These are phyloP conservation scores for Podosphaera xanthii DNA, from an alignment of 2,329 filamentous ascomycete genomes.

Conservation along the genomic window DNA sequence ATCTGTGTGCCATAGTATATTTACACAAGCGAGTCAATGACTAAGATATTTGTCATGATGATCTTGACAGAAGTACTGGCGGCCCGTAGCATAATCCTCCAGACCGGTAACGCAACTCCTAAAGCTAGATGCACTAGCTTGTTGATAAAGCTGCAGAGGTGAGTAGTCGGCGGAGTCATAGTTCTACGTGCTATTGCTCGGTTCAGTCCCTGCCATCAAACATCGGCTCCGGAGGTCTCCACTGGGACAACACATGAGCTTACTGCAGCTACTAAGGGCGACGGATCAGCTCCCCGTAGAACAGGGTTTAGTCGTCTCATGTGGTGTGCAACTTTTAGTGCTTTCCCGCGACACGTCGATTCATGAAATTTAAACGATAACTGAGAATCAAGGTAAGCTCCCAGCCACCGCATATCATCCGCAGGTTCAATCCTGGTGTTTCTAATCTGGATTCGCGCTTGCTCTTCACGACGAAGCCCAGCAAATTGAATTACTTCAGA, in stretches of 20 bases:
- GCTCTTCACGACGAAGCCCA: neutral
- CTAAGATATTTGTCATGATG: too few species aligned
- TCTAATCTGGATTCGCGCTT: neutral
- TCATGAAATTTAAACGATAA: neutral
- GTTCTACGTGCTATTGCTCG: neutral
- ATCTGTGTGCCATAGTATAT: too few species aligned
- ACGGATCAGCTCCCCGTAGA: too few species aligned
- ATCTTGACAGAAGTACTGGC: too few species aligned
- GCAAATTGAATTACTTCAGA: neutral
- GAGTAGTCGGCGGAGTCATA: neutral
- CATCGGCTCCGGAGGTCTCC: neutral
- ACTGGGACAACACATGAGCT: neutral
- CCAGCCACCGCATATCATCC: neutral
- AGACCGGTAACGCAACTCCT: too few species aligned
- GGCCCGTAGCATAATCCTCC: too few species aligned
- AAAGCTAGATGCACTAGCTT: neutral
- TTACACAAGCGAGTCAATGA: too few species aligned
- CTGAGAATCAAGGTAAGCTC: neutral
- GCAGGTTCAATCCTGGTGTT: neutral
- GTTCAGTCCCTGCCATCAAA: neutral
- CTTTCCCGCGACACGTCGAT: neutral
- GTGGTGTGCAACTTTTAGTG: neutral
- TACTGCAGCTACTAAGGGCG: too few species aligned
- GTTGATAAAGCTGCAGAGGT: neutral
- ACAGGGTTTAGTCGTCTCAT: too few species aligned